phyloP scores from a whole-genome alignment of 2,329 filamentous ascomycete species.

The Phoma sp. region DNA sequence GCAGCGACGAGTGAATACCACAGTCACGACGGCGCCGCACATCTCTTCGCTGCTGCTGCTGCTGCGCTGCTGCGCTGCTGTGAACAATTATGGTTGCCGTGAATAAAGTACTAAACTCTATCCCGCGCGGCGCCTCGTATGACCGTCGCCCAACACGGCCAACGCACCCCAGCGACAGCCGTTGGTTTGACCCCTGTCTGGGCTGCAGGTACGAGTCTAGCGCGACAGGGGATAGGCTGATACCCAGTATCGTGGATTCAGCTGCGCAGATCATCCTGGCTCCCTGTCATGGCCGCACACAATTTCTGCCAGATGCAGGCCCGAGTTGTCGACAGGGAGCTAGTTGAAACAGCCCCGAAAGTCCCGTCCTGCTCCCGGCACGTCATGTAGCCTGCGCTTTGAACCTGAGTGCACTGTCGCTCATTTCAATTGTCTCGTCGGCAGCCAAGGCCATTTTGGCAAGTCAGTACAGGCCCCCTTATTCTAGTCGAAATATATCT shows the following conservation, averaged over 20 bases:
- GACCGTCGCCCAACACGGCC: constrained; percentile 16
- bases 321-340: constrained; percentile 37
- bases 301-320: constrained; percentile 35
- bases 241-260: constrained; percentile 35
- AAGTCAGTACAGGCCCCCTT: constrained; percentile 42
- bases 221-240: constrained; percentile 28
- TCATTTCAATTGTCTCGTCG: constrained; percentile 51
- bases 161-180: constrained; percentile 25
- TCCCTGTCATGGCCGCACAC: constrained; percentile 29
- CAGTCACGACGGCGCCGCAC: too few species aligned
- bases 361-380: constrained; percentile 48
- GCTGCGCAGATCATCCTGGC: constrained; percentile 40
- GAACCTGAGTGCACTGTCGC: constrained; percentile 45
- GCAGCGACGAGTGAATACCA: too few species aligned
- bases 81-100: background rate
- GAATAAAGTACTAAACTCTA: constrained; percentile 9
- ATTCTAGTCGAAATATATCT: constrained; percentile 40
- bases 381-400: constrained; percentile 50
- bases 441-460: constrained; percentile 43
- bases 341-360: constrained; percentile 49
- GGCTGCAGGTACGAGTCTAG: constrained; percentile 32
- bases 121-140: constrained; percentile 3
- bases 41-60: too few species aligned
- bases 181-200: constrained; percentile 28
- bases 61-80: too few species aligned